Evolutionary conservation across 805 yeast species (phyloP).

Genomic region (Metschnikowia colocasiae): DNA sequence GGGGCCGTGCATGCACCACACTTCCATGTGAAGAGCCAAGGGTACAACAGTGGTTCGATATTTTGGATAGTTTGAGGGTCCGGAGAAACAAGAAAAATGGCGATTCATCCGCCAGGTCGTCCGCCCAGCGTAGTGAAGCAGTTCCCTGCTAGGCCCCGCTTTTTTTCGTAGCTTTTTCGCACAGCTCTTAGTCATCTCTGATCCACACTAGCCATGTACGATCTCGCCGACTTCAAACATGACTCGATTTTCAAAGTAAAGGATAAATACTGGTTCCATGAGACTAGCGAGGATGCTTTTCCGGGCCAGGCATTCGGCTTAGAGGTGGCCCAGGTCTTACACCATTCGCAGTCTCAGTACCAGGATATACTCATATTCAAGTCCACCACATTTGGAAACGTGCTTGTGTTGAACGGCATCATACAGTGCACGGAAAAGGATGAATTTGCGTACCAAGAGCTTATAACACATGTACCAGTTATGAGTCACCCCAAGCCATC

Average conservation of each 20-base stretch:
- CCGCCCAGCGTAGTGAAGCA: background rate
- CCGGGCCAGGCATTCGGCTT: slow-evolving; percentile 85
- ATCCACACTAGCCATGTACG: slow-evolving; percentile 5
- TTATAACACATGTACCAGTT: slow-evolving; percentile 80
- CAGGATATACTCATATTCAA: slow-evolving; percentile 83
- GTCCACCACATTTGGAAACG: slow-evolving; percentile 77
- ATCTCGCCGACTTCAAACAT: slow-evolving; percentile 20
- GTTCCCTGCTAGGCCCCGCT: background rate
- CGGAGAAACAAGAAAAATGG: background rate
- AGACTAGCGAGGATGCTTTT: slow-evolving; percentile 62
- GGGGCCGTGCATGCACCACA: background rate
- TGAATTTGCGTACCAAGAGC: slow-evolving; percentile 91
- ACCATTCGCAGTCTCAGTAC: slow-evolving; percentile 62
- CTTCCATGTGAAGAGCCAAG: background rate
- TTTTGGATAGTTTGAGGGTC: background rate
- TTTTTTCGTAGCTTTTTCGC: background rate
- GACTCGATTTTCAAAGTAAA: slow-evolving; percentile 24
- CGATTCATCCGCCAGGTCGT: background rate
- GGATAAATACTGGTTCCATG: slow-evolving; percentile 69
- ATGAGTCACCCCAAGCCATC: slow-evolving; percentile 74
- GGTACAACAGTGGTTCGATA: background rate
- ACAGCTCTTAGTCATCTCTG: background rate
- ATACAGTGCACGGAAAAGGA: slow-evolving; percentile 90
- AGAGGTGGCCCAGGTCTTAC: slow-evolving; percentile 59
- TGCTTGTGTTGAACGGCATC: slow-evolving; percentile 83